Base-by-base conservation (phyloP, 805 yeast species). In the Barnettozyma salicaria region DNA sequence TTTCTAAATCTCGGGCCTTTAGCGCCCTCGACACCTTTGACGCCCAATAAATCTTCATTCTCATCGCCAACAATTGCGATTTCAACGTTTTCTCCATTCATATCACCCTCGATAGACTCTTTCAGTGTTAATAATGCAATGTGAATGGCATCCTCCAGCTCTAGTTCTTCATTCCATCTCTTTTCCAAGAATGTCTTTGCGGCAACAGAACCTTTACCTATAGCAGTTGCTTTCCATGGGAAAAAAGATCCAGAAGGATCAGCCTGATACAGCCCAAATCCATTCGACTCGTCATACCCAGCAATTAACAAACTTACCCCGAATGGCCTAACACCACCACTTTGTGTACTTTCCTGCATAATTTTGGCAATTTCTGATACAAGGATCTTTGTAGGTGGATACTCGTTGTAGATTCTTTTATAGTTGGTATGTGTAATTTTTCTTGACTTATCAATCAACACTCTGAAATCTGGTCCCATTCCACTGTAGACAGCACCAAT, bases 141-240 rank as follows among this genome's bases (percentile, higher is more conserved):
- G 61, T 92, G 97, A 47, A 92, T 86, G 34, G 97, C 99, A 60
- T 92, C 99, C 65, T 92, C 99, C 45, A 92, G 71, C 65, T 92
- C 98, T 58, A 92, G 70, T 61, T 92, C 96, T 48, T 88, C 95
- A 58, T 89, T 90, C 97, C 97, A 92, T 65, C 99, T 80, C 66
- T 92, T 92, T 61, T 92, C 99, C 56, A 92, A 66, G 53, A 92
- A 92, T 2, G 97, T 90, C 68, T 94, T 92, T 24, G 97, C 98
- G n/a, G 95, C 86, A 30, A 78, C 78, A 4, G 96, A 80, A 19
- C 96, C 95, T 58, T 88, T 89, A 47, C 99, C 99, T 52, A 92
- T 92, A 18, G 98, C 97, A 4, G 98, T 90, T 26, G 98, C 98
- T 64, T 90, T 92, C 99, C 99, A 92, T 8, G 99, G 97, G 72